Evolutionary conservation across 257 asterid genomes (phyloP), one percentile per base, ranked within the genome.

Genomic region (Solanum tacnaense): DNA sequence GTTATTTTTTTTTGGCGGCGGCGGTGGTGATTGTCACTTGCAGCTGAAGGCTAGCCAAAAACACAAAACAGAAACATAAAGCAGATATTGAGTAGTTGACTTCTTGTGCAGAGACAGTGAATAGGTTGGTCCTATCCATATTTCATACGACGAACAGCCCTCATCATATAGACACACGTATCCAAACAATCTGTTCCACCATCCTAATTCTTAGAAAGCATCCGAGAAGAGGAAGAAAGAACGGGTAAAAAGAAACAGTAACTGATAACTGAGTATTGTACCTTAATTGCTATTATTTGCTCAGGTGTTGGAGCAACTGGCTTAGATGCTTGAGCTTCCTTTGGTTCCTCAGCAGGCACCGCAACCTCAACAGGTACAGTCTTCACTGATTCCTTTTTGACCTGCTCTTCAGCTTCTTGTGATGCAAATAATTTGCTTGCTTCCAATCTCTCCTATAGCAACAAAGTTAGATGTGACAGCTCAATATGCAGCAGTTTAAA

Each of bases 201-300:
- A 81, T 46, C 68, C 41, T 29, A 46, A 81, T 81, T 65, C 41
- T 46, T 81, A 18, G 0, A 29, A 29, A 44, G 41, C 41, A 29
- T 52, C 29, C 13, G 72, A 32, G 49, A 67, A 58, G 34, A 84
- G 76, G 85, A 78, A 86, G 72, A 85, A 85, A 90, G 49, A 39
- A 84, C 6, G 13, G 67, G 73, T 23, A 79, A 87, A 20, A 79
- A 88, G 65, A 88, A 32, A 65, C 85, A 81, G 29, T 16, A 44
- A 44, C 31, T 31, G 70, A 82, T 31, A 82, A 52, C 58, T 2
- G 31, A 49, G 1, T 5, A 16, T 7, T 62, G 83, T 89, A 96
- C 99, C 99, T 96, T 97, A 88, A 97, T 97, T 71, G 99, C 98
- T 89, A 94, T 93, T 90, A 95, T 96, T 92, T 97, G 99, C 93